Conservation (phyloP, 768 basidiomycete species). For the Lenzites betulinus region DNA sequence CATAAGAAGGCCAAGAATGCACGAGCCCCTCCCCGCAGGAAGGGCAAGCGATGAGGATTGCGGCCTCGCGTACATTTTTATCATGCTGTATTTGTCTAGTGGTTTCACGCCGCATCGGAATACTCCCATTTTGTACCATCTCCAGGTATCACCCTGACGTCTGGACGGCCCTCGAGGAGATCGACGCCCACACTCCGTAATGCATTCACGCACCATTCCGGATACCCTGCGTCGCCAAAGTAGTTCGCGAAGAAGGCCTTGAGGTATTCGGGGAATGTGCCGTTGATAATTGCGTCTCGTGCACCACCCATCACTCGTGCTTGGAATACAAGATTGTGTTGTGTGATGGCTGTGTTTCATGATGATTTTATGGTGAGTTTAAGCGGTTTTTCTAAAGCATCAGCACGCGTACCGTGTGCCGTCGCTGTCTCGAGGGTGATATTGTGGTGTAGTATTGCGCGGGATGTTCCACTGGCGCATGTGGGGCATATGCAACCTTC, state of each 20-base stretch:
- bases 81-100: not conserved
- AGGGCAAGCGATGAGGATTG: conserved; percentile 41
- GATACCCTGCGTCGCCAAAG: conserved; percentile 77
- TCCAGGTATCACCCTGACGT: conserved; percentile 56
- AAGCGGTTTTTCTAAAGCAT: conserved; percentile 8
- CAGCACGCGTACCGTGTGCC: conserved; percentile 67
- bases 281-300: conserved; percentile 76
- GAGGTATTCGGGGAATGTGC: conserved; percentile 78
- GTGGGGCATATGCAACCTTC: conserved; percentile 84
- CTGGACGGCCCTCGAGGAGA: conserved; percentile 56
- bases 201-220: conserved; percentile 88
- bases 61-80: not conserved
- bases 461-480: conserved; percentile 63
- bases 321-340: conserved; percentile 85
- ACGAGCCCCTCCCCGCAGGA: conserved; percentile 54
- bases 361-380: conserved; percentile 16
- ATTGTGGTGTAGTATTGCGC: conserved; percentile 76
- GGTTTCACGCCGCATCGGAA: conserved; percentile 39
- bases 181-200: conserved; percentile 83
- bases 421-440: conserved; percentile 80
- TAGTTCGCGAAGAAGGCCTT: conserved; percentile 75
- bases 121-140: conserved; percentile 84
- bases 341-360: conserved; percentile 68
- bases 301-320: conserved; percentile 87
- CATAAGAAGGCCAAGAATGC: conserved; percentile 78